Evolutionary conservation across 2,329 filamentous ascomycete genomes (phyloP).

Genomic region (Aspergillus piperis): DNA sequence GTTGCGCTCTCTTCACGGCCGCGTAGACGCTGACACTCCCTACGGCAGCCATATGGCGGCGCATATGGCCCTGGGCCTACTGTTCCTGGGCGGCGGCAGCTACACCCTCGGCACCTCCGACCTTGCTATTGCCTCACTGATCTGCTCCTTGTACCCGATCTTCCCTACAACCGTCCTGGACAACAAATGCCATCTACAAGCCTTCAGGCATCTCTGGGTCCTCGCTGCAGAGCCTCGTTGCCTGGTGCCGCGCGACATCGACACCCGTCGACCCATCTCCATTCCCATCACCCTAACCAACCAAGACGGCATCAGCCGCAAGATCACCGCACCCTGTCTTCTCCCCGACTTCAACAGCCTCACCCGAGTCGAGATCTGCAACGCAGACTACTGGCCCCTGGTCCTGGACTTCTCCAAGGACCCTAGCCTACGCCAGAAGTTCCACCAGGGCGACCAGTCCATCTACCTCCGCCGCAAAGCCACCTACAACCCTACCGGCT

Average conservation of each 20-base stretch:
- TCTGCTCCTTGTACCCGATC: slow-evolving; percentile 91
- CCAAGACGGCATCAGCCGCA: slow-evolving; percentile 40
- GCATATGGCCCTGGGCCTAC: slow-evolving; percentile 84
- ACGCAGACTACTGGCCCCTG: slow-evolving; percentile 75
- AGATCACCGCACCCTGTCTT: slow-evolving; percentile 57
- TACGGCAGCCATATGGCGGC: slow-evolving; percentile 93
- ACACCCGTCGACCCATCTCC: slow-evolving; percentile 76
- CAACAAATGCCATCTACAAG: slow-evolving; percentile 91
- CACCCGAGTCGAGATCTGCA: slow-evolving; percentile 40
- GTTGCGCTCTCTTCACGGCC: slow-evolving; percentile 82
- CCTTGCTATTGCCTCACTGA: slow-evolving; percentile 78
- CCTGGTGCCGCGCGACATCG: slow-evolving; percentile 81
- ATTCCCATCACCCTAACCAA: slow-evolving; percentile 70
- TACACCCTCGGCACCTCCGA: slow-evolving; percentile 89
- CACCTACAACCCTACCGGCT: slow-evolving; percentile 60
- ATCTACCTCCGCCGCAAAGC: slow-evolving; percentile 73
- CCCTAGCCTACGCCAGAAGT: slow-evolving; percentile 62
- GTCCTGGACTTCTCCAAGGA: slow-evolving; percentile 71
- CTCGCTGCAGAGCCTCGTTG: slow-evolving; percentile 88
- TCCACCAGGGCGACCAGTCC: slow-evolving; percentile 66
- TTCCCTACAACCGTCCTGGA: slow-evolving; percentile 89
- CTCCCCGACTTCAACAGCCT: slow-evolving; percentile 50
- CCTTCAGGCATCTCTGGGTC: slow-evolving; percentile 96
- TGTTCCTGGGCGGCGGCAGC: slow-evolving; percentile 91
- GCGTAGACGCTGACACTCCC: slow-evolving; percentile 77